These are phyloP conservation scores for Bolboschoenoplectus hybrid DNA, from an alignment of 202 grass and related monocot genomes.

Conservation along the genomic window DNA sequence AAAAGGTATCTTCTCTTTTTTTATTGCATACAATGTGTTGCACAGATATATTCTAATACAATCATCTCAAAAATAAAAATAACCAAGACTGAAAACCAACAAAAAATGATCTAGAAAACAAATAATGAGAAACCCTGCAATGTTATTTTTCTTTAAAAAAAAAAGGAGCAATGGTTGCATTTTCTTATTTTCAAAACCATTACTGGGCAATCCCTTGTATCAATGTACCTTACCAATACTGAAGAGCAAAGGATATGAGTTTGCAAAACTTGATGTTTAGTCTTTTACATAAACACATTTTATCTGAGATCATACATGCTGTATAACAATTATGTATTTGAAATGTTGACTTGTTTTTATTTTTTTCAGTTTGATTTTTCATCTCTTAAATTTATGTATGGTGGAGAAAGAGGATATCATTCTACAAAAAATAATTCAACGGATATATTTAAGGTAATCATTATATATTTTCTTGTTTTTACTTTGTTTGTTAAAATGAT, in stretches of 20 bases:
- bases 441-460: slow-evolving; percentile 26
- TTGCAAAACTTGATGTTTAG: neutral
- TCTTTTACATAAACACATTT: neutral
- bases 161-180: no score
- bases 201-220: no score
- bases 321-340: neutral
- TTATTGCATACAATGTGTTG: neutral
- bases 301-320: neutral
- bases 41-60: neutral
- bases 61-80: neutral
- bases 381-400: slow-evolving; percentile 2
- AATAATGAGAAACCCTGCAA: no score
- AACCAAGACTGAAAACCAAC: neutral
- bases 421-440: neutral
- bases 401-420: neutral
- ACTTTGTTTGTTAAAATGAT: neutral
- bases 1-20: no score
- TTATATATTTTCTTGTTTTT: neutral
- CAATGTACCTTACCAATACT: no score
- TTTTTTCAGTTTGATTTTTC: slow-evolving; percentile 20
- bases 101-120: no score
- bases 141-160: no score
- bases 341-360: neutral
- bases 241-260: no score
- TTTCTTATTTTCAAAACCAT: no score